phyloP scores from a whole-genome alignment of 83 land plant species.

The Thuja plicata region DNA sequence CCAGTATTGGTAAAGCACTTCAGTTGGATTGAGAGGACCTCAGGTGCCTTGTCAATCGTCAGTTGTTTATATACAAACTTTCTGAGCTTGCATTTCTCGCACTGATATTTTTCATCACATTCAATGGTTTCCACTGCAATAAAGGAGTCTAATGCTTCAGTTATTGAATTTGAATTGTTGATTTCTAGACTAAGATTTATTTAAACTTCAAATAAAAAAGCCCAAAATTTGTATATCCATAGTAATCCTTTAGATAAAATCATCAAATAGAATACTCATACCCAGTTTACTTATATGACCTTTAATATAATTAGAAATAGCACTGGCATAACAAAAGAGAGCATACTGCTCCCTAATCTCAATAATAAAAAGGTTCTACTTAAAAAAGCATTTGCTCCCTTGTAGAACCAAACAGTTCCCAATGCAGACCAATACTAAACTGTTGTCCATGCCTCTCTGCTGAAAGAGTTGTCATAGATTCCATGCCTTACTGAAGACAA shows the following conservation, averaged over 20 bases:
- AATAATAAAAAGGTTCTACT: background rate
- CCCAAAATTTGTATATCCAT: background rate
- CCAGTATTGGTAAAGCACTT: conserved; percentile 56
- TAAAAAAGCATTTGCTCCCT: background rate
- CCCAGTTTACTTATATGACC: background rate
- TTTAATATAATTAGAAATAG: background rate
- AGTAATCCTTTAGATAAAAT: background rate
- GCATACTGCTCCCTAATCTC: background rate
- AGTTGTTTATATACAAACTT: conserved; percentile 40
- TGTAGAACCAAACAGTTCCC: background rate
- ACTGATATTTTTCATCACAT: conserved; percentile 33
- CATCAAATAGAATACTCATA: background rate
- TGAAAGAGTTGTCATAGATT: no score
- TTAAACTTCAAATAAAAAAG: background rate
- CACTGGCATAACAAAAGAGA: background rate
- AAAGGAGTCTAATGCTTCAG: conserved; percentile 39
- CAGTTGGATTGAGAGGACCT: conserved; percentile 41
- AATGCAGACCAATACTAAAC: background rate
- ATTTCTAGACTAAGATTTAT: conserved; percentile 48
- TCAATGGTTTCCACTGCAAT: conserved; percentile 47
- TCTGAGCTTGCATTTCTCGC: conserved; percentile 44
- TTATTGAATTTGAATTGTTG: conserved; percentile 29
- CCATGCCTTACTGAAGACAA: no score
- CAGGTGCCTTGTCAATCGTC: conserved; percentile 35
- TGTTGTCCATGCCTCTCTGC: background rate